Conservation (phyloP, 345 rosid genomes). For the Camelina sativa region DNA sequence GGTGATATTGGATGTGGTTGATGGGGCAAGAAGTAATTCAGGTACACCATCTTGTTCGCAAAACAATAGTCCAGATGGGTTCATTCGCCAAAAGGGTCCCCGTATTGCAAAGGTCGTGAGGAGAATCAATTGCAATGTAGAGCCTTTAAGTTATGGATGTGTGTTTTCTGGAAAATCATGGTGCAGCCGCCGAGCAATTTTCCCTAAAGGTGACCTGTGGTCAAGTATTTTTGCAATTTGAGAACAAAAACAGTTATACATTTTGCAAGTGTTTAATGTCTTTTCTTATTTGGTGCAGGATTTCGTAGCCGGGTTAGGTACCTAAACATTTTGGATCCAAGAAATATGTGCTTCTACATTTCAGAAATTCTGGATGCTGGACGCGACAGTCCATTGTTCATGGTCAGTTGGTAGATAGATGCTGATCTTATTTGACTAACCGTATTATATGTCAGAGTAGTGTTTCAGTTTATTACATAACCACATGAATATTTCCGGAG, state of each 20-base stretch:
- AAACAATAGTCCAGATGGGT: slow-evolving; percentile 68
- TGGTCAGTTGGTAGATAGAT: slow-evolving; percentile 55
- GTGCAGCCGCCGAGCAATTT: slow-evolving; percentile 86
- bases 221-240: slow-evolving; percentile 6
- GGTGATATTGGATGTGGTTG: slow-evolving; percentile 48
- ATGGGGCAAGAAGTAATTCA: slow-evolving; percentile 47
- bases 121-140: slow-evolving; percentile 93
- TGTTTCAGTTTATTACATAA: too few species aligned
- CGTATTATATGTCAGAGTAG: background rate
- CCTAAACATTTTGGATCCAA: slow-evolving; percentile 80
- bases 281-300: slow-evolving; percentile 63
- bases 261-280: slow-evolving; percentile 15
- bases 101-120: slow-evolving; percentile 98
- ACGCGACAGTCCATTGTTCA: slow-evolving; percentile 70
- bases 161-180: slow-evolving; percentile 84
- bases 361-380: slow-evolving; percentile 93
- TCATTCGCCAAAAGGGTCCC: slow-evolving; percentile 91
- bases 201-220: slow-evolving; percentile 73
- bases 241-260: slow-evolving; percentile 21
- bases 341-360: slow-evolving; percentile 69
- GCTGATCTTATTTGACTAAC: slow-evolving; percentile 14
- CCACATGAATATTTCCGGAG: too few species aligned
- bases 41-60: slow-evolving; percentile 65
- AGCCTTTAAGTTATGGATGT: slow-evolving; percentile 74
- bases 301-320: slow-evolving; percentile 90